A percentile compares a stretch with the other conserved stretches of the same genome.
Conservation (phyloP, 345 rosid species). For the Leavenworthia alabamica region DNA sequence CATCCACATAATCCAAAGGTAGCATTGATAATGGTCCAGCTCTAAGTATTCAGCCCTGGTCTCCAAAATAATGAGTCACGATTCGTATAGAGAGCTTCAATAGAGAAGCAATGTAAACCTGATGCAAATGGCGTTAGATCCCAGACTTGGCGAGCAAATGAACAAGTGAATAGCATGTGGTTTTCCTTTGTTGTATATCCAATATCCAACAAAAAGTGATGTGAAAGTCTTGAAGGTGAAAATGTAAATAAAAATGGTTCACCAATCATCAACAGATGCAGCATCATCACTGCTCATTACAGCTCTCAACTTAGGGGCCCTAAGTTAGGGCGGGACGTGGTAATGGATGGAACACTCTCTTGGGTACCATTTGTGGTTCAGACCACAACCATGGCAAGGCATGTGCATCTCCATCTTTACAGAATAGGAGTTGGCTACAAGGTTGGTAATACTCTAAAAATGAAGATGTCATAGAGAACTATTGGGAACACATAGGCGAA, state of each 20-base stretch:
- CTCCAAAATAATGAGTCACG: too few species aligned
- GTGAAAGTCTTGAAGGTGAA: conserved; percentile 5
- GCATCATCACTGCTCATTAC: conserved; percentile 95
- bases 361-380: conserved; percentile 95
- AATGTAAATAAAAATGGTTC: conserved; percentile 55
- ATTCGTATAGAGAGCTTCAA: too few species aligned
- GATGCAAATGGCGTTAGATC: too few species aligned
- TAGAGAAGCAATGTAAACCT: too few species aligned
- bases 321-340: conserved; percentile 88
- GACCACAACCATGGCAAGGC: conserved; percentile 86
- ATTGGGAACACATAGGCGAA: conserved; percentile 74
- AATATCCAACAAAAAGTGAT: neutral
- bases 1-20: too few species aligned
- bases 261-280: conserved; percentile 95
- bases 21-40: too few species aligned
- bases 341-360: conserved; percentile 95
- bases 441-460: conserved; percentile 50
- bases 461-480: conserved; percentile 65
- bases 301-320: conserved; percentile 89
- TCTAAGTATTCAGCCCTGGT: too few species aligned
- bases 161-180: too few species aligned
- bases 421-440: conserved; percentile 88
- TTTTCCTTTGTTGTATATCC: too few species aligned
- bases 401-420: conserved; percentile 75
- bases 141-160: too few species aligned